Base-by-base conservation (phyloP, 345 rosid species). In the Bruguiera sexangula region DNA sequence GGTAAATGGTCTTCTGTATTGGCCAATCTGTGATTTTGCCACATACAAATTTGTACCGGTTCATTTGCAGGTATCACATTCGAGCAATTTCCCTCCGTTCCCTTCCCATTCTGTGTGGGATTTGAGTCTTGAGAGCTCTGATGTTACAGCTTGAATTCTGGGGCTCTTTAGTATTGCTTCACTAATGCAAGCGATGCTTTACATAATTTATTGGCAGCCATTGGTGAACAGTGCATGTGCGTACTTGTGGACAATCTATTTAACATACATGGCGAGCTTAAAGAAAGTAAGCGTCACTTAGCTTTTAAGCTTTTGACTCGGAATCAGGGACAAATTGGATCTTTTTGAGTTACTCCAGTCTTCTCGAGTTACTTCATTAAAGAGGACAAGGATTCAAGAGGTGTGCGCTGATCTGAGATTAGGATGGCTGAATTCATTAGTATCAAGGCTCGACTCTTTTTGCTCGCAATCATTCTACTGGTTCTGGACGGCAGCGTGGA, bases 241-340 rank as follows among this genome's bases (percentile, higher is more conserved):
- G 4, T 87, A 81, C 65, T 34, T 85, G n/a, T 89, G 92, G 95
- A 87, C 92, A 7, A 79, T 87, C 55, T 89, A 87, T 75, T 69
- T 85, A 68, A 89, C 95, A 50, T 85, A 84, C 72, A 83, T 82
- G 86, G 95, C 92, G 27, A 85, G 86, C 80, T 87, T 81, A 75
- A 73, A 74, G 26, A 87, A 87, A 78, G 87, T 39, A 27, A 67
- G 70, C 68, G 16, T 62, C 22, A 50, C 63, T 21, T 83, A 76
- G 73, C 24, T 24, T 59, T 61, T 15, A 5, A 43, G 60, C 39
- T 26, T 66, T 66, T 20, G 37, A 63, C 5, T 27, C n/a, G 43
- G 37, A 46, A 29, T 73, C 15, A 34, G 27, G 62, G 19, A n/a
- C 58, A 4, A 20, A 30, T 59, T 26, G 37, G 37, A 27, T 30